Percentiles rank a stretch among this genome's conserved stretches.
Conservation (phyloP, 202 grass and related monocot genomes). For the Cymbopogon flexuosus region DNA sequence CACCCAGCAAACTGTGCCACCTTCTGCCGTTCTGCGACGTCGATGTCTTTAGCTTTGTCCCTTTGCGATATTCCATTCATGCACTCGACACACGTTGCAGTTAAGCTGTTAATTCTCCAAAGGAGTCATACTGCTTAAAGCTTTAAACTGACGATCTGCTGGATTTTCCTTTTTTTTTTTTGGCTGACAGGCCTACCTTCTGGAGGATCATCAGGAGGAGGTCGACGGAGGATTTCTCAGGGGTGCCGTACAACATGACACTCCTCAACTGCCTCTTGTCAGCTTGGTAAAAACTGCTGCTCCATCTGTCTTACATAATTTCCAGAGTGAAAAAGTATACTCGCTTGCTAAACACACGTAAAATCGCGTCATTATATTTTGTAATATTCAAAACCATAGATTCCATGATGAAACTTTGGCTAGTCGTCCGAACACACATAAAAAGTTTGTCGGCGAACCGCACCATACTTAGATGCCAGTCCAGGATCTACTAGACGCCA, state of each 20-base stretch:
- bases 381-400: neutral
- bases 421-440: neutral
- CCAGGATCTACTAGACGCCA: neutral
- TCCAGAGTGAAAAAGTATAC: neutral
- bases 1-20: conserved; percentile 4
- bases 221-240: conserved; percentile 90
- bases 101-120: neutral
- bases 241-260: conserved; percentile 87
- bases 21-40: neutral
- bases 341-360: no score
- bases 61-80: neutral
- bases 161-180: neutral
- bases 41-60: neutral
- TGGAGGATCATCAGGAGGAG: conserved; percentile 60
- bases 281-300: conserved; percentile 53
- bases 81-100: neutral
- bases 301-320: neutral
- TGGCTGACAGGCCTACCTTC: conserved; percentile 61
- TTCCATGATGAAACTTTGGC: neutral
- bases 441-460: neutral
- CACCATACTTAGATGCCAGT: neutral
- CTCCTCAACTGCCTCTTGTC: conserved; percentile 94
- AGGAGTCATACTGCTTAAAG: neutral
- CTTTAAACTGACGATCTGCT: neutral
- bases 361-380: no score